These are phyloP conservation scores for Trichoderma atroviride DNA, from an alignment of 2,329 filamentous ascomycete genomes.

Conservation along the genomic window DNA sequence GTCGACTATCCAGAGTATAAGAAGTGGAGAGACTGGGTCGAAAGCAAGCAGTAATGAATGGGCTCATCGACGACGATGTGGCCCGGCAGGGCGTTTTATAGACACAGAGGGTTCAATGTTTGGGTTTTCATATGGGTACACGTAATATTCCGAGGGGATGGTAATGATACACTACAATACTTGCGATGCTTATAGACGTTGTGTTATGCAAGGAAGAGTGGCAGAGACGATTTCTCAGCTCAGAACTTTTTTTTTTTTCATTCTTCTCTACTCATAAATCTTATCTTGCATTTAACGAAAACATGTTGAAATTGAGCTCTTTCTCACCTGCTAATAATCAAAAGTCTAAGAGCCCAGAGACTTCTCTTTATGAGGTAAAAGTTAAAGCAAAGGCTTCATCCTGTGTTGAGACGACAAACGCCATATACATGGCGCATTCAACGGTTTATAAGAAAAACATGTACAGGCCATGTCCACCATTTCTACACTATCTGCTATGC, in stretches of 20 bases:
- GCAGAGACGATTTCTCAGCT: constrained; percentile 8
- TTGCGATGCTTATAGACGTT: constrained; percentile 26
- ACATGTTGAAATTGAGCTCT: background rate
- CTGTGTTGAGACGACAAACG: background rate
- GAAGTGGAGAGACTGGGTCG: constrained; percentile 77
- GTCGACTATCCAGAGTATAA: constrained; percentile 74
- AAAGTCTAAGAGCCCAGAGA: background rate
- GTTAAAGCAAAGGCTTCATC: background rate
- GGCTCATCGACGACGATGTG: background rate
- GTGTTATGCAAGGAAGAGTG: constrained; percentile 22
- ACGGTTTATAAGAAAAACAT: background rate
- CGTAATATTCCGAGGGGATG: constrained; percentile 1
- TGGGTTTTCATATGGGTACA: background rate
- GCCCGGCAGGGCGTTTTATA: constrained; percentile 13
- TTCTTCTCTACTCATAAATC: background rate
- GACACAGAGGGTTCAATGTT: background rate
- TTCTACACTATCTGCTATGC: background rate
- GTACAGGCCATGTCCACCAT: background rate
- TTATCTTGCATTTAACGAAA: background rate
- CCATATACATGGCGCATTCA: constrained; percentile 7
- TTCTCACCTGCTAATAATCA: background rate
- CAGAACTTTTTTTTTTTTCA: background rate
- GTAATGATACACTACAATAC: constrained; percentile 22
- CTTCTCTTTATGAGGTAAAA: background rate
- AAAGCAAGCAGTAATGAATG: constrained; percentile 32